phyloP scores from a whole-genome alignment of 441 rosid species.

The Gossypium lobatum region DNA sequence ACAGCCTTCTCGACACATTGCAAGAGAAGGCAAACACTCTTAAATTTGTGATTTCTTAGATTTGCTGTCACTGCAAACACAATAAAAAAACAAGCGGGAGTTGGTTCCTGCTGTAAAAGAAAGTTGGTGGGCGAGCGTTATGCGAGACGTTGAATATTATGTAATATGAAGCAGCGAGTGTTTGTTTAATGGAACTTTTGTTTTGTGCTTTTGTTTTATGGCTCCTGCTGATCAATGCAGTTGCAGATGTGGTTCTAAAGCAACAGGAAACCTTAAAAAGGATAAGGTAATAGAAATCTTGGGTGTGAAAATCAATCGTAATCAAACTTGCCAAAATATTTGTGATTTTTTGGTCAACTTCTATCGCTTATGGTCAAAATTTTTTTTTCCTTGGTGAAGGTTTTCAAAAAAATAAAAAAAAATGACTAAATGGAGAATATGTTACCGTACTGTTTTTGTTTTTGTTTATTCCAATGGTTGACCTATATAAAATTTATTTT shows the following conservation, averaged over 20 bases:
- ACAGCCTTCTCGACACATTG: slow-evolving; percentile 82
- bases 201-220: neutral
- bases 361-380: too few relatives aligned
- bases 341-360: too few relatives aligned
- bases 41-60: slow-evolving; percentile 40
- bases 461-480: too few relatives aligned
- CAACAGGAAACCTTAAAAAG: too few relatives aligned
- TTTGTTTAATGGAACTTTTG: neutral
- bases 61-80: neutral
- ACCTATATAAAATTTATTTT: too few relatives aligned
- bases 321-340: too few relatives aligned
- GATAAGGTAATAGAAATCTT: too few relatives aligned
- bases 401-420: too few relatives aligned
- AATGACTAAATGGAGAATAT: too few relatives aligned
- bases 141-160: slow-evolving; percentile 17
- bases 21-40: slow-evolving; percentile 94
- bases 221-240: neutral
- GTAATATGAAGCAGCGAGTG: slow-evolving; percentile 16
- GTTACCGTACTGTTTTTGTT: too few relatives aligned
- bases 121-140: slow-evolving; percentile 12
- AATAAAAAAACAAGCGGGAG: slow-evolving; percentile 31
- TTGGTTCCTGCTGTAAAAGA: slow-evolving; percentile 20
- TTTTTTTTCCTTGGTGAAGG: too few relatives aligned
- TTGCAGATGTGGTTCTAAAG: neutral
- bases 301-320: too few relatives aligned